Evolutionary conservation across 345 rosid genomes (phyloP), one percentile per base, ranked within the genome.

Genomic region (Citrus maxima): DNA sequence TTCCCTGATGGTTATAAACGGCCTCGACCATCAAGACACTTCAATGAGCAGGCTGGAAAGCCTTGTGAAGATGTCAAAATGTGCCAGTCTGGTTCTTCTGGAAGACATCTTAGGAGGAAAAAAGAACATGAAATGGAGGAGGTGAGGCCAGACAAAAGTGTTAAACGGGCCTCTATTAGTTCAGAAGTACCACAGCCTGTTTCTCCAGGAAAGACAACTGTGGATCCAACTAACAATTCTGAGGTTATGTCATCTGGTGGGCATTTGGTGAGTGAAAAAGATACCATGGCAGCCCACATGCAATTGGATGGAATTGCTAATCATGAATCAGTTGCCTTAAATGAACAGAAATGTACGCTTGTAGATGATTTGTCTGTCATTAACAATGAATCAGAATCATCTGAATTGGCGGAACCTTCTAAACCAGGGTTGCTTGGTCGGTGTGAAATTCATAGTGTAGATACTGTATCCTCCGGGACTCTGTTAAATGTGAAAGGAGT

Each of bases 1-100:
- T 92, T 87, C 59, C 94, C 94, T 21, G 90, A 83, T 82, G 97
- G 93, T 55, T 81, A 84, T 74, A 87, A 76, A 76, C 81, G 89
- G 63, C 76, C 85, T 80, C 91, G 89, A 55, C 84, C 79, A 67
- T 82, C 89, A 38, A 88, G 89, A 82, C 84, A 89, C 79, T 81
- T 73, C 25, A 88, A 72, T 82, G 89, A 84, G 69, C 90, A 80
- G 64, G 49, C 81, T 73, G 88, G 82, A 67, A 89, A 77, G 82
- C 19, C 81, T 84, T 73, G 80, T 86, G 96, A 89, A 67, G 91
- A 80, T 86, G 70, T 71, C 68, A 65, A 83, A 74, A 77, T 80
- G 64, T 78, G 83, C 34, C 42, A 34, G 66, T 65, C 88, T 37
- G 86, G 85, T 35, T 84, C 91, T 82, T 82, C 68, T 32, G 92